Evolutionary conservation across 495 filamentous ascomycete genomes (phyloP).

Genomic region (Penicillium verhagenii): DNA sequence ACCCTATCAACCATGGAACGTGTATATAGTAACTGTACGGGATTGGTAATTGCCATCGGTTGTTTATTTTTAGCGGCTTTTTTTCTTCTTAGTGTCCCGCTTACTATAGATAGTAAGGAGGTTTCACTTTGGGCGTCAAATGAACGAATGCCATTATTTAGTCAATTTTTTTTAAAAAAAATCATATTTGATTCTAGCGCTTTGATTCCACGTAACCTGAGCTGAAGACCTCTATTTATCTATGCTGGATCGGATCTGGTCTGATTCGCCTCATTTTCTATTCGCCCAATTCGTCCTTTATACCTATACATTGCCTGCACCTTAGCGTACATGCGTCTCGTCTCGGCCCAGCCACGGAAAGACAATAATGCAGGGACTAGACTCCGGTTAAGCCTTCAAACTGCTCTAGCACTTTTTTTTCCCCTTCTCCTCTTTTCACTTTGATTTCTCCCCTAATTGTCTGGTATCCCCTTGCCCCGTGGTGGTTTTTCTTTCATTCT

Average conservation of each 20-base stretch:
- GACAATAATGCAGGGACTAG: conserved; percentile 14
- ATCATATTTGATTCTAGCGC: too few species aligned
- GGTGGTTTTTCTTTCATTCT: background rate
- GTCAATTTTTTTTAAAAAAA: too few species aligned
- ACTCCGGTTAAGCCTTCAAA: background rate
- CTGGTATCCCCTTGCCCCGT: background rate
- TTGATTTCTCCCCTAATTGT: background rate
- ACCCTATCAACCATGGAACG: background rate
- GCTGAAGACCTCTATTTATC: too few species aligned
- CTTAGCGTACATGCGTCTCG: background rate
- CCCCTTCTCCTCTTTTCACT: background rate
- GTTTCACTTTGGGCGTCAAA: conserved; percentile 23
- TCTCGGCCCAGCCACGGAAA: background rate
- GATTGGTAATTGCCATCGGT: background rate
- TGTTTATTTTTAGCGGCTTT: conserved; percentile 24
- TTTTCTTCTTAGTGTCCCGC: background rate
- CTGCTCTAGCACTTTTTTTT: background rate
- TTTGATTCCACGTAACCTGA: too few species aligned
- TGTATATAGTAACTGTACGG: background rate
- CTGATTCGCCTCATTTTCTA: background rate
- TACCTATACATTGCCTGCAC: too few species aligned
- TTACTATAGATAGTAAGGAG: conserved; percentile 24
- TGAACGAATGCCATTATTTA: too few species aligned
- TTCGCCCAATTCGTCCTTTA: background rate
- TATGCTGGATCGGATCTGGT: too few species aligned